Evolutionary conservation across 1,284 basidiomycete species (phyloP).

Genomic region (Phylloporus sp.): DNA sequence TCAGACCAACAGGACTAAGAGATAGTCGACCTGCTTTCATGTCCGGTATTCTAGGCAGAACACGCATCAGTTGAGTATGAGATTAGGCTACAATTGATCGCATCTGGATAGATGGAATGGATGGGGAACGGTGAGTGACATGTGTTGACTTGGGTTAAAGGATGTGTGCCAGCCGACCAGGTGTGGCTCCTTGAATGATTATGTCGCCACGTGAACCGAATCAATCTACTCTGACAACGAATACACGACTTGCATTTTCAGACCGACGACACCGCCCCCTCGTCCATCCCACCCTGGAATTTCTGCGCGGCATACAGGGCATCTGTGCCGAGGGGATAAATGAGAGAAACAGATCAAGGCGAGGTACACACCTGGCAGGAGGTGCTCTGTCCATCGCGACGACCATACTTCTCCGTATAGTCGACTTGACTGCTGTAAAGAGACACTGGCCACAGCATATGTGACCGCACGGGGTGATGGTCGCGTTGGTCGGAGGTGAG

Average conservation of each 20-base stretch:
- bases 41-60: no score
- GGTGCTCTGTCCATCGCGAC: conserved; percentile 44
- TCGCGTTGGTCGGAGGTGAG: conserved; percentile 71
- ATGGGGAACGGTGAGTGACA: no score
- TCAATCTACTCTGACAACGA: no score
- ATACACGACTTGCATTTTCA: conserved; percentile 52
- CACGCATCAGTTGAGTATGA: no score
- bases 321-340: conserved; percentile 38
- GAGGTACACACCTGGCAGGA: conserved; percentile 47
- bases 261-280: conserved; percentile 65
- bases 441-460: conserved; percentile 77
- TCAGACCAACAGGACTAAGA: no score
- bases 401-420: conserved; percentile 53
- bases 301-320: conserved; percentile 66
- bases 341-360: conserved; percentile 9
- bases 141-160: no score
- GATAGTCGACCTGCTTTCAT: no score
- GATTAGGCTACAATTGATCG: no score
- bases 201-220: no score
- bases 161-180: no score
- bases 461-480: conserved; percentile 78
- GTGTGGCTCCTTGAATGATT: no score
- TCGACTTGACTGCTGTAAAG: conserved; percentile 71
- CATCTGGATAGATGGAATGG: no score
- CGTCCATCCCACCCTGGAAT: conserved; percentile 68